These are phyloP conservation scores for Mycena epipterygia DNA, from an alignment of 768 basidiomycete genomes.

Conservation along the genomic window DNA sequence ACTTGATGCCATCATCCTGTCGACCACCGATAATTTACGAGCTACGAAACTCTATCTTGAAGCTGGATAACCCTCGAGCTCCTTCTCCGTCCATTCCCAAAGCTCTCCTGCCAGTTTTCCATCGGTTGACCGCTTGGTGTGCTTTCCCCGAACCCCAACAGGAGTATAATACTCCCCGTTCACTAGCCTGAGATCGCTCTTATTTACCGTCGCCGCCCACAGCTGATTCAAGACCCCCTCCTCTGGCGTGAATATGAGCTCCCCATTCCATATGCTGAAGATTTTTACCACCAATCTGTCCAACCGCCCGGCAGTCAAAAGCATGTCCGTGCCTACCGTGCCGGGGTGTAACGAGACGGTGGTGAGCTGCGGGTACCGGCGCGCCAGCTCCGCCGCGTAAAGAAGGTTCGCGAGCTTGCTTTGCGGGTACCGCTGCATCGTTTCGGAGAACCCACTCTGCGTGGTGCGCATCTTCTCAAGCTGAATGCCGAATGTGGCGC, in stretches of 20 bases:
- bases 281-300: not conserved
- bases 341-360: conserved; percentile 21
- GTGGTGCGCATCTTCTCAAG: conserved; percentile 4
- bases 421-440: conserved; percentile 8
- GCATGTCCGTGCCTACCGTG: not conserved
- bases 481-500: conserved; percentile 4
- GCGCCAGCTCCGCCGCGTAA: conserved; percentile 21
- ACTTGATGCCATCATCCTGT: no score
- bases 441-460: not conserved
- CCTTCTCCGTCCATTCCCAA: conserved; percentile 32
- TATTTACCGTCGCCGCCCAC: conserved; percentile 30
- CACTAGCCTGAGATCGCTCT: not conserved
- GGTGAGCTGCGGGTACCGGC: conserved; percentile 15
- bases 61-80: conserved; percentile 7
- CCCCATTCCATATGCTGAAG: not conserved
- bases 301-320: not conserved
- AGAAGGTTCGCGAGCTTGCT: conserved; percentile 24
- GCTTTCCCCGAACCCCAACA: conserved; percentile 1
- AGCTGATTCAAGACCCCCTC: conserved; percentile 20
- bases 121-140: not conserved
- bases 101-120: conserved; percentile 7
- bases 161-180: conserved; percentile 26
- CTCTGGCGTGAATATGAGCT: not conserved
- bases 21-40: no score
- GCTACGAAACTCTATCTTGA: not conserved